Evolutionary conservation across 2,329 filamentous ascomycete species (phyloP).

Genomic region (Nemania sp.): DNA sequence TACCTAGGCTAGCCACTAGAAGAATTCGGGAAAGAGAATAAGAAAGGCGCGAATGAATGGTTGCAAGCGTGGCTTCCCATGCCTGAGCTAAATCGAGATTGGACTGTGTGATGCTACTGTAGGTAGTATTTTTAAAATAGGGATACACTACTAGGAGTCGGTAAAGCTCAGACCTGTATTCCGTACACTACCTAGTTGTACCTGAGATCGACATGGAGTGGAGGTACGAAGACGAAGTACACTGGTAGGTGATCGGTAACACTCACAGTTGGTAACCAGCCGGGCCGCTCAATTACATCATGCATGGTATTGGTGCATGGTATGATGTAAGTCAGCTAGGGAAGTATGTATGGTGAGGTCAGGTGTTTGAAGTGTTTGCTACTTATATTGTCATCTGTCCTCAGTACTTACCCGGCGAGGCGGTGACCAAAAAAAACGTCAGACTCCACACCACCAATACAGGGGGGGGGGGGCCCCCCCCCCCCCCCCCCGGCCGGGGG

Average conservation of each 20-base stretch:
- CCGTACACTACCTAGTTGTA: too few species aligned
- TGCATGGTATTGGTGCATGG: neutral
- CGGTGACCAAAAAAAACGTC: too few species aligned
- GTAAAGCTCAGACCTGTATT: neutral
- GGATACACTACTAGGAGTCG: neutral
- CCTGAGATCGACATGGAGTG: too few species aligned
- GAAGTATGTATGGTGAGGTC: conserved; percentile 20
- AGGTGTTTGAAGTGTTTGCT: neutral
- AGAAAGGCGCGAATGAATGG: neutral
- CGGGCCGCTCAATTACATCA: conserved; percentile 21
- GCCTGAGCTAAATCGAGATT: too few species aligned
- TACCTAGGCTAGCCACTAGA: neutral
- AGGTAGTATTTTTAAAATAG: too few species aligned
- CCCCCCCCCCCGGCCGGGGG: too few species aligned
- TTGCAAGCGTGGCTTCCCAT: too few species aligned
- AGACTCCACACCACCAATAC: too few species aligned
- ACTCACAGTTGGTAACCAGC: conserved; percentile 1
- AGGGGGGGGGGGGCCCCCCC: too few species aligned
- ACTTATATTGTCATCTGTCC: too few species aligned
- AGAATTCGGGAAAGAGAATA: neutral
- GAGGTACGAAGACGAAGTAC: neutral
- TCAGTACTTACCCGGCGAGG: too few species aligned
- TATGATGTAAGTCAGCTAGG: neutral
- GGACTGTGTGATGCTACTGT: too few species aligned
- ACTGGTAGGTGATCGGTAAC: neutral